Evolutionary conservation across 2,329 filamentous ascomycete species (phyloP).

Genomic region (Thielaviopsis populi): DNA sequence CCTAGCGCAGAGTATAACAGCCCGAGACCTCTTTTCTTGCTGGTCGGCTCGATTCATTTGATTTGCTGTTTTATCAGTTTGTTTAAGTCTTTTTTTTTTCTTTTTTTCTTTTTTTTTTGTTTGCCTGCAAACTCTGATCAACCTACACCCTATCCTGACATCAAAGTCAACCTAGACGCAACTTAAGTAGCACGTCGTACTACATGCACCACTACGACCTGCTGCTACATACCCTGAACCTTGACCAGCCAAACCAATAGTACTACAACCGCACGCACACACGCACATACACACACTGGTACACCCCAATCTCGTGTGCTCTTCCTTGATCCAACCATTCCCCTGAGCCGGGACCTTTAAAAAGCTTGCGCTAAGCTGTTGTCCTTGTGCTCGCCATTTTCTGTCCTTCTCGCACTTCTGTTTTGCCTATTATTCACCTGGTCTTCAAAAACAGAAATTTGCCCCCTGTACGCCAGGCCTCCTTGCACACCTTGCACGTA

Average conservation of each 20-base stretch:
- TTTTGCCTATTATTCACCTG: background rate
- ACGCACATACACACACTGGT: background rate
- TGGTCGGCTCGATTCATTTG: background rate
- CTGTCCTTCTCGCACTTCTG: background rate
- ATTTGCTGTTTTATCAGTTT: background rate
- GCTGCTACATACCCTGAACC: background rate
- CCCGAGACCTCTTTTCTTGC: background rate
- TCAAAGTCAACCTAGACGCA: background rate
- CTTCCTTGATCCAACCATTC: background rate
- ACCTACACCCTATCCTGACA: background rate
- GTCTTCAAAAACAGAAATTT: background rate
- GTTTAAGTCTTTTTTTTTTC: background rate
- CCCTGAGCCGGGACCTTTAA: background rate
- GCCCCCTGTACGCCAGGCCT: constrained; percentile 6
- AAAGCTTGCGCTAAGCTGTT: constrained; percentile 1
- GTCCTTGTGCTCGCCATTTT: background rate
- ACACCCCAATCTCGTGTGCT: background rate
- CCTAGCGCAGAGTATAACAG: background rate
- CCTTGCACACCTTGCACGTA: background rate
- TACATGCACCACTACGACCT: background rate
- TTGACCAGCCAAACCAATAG: background rate
- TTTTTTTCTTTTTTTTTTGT: background rate
- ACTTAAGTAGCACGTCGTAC: background rate
- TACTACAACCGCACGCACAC: background rate
- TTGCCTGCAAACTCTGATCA: background rate